Evolutionary conservation across 2,329 filamentous ascomycete species (phyloP).

Genomic region (Phialocephala sp.): DNA sequence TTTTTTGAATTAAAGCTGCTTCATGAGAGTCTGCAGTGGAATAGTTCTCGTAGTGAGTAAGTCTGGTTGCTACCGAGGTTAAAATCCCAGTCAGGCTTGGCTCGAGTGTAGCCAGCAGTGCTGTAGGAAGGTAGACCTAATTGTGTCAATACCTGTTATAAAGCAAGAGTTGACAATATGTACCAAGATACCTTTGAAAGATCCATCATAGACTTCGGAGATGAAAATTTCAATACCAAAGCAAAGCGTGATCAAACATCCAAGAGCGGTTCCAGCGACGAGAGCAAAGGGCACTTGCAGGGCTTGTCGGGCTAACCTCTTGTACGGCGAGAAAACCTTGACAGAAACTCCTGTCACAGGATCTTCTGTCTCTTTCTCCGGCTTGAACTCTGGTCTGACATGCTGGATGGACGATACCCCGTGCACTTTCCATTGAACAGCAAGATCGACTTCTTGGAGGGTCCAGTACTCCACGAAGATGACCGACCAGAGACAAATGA

Average conservation of each 20-base stretch:
- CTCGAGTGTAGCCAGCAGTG: background rate
- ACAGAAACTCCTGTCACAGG: background rate
- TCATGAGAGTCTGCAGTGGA: background rate
- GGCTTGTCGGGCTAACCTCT: background rate
- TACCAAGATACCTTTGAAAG: background rate
- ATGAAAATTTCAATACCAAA: conserved; percentile 5
- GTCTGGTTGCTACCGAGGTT: background rate
- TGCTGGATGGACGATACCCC: background rate
- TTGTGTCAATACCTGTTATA: background rate
- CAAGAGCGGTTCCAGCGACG: background rate
- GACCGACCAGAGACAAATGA: conserved; percentile 3
- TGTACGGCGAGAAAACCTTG: background rate
- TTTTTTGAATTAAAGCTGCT: conserved; percentile 1
- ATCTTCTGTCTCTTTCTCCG: background rate
- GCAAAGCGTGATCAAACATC: background rate
- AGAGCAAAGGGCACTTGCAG: conserved; percentile 5
- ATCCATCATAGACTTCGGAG: conserved; percentile 6
- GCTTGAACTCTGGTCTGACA: background rate
- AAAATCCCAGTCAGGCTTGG: background rate
- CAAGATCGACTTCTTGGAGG: conserved; percentile 2
- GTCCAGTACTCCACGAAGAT: conserved; percentile 6
- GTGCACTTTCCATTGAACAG: background rate
- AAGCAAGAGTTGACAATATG: background rate
- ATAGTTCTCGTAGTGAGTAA: conserved; percentile 6
- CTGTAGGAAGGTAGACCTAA: conserved; percentile 5